Conservation (phyloP, 257 asterid species). For the Solanum rostratum region DNA sequence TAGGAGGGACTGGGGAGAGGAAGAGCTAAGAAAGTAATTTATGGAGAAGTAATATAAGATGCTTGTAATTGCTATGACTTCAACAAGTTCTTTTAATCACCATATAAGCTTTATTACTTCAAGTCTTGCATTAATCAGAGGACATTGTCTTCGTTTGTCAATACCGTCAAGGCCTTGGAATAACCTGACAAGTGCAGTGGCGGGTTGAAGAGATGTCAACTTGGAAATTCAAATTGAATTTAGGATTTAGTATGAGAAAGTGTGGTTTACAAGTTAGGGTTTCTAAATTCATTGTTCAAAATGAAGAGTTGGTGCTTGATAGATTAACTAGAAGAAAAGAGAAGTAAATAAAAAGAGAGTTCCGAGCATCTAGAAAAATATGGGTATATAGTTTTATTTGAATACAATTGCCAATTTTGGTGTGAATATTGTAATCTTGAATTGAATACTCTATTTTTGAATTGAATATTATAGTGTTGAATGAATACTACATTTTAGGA, state of each 20-base stretch:
- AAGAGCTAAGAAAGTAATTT: neutral
- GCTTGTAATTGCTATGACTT: neutral
- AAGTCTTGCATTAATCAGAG: neutral
- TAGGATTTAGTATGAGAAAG: conserved; percentile 7
- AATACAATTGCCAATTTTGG: neutral
- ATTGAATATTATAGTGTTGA: neutral
- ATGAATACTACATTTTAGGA: no score
- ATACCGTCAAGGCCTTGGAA: neutral
- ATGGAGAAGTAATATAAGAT: neutral
- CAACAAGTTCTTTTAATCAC: neutral
- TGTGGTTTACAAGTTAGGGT: conserved; percentile 19
- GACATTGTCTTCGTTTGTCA: neutral
- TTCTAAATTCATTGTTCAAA: conserved; percentile 29
- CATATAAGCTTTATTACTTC: neutral
- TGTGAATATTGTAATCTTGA: neutral
- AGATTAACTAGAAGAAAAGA: neutral
- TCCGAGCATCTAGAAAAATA: neutral
- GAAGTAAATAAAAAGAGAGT: neutral
- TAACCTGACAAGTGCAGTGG: neutral
- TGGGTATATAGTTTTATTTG: neutral
- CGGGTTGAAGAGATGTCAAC: neutral
- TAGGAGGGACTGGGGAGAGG: neutral
- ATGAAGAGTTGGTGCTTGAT: neutral
- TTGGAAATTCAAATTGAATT: neutral
- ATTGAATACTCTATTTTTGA: no score